phyloP scores from a whole-genome alignment of 768 basidiomycete species.

The Boletellus ananas region DNA sequence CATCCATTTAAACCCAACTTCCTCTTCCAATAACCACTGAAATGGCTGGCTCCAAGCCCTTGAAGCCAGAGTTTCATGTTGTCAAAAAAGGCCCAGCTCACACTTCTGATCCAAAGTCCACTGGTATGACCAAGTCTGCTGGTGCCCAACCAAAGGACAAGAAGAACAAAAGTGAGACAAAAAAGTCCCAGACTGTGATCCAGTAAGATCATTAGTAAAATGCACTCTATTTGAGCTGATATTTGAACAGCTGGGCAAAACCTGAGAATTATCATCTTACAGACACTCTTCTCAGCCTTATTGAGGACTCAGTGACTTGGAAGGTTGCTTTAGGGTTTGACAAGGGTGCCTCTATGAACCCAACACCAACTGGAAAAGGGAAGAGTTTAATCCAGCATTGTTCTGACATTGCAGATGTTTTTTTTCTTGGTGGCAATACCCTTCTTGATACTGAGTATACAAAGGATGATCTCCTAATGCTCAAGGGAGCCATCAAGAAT shows the following conservation, averaged over 20 bases:
- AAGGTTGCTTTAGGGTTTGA: slow-evolving; percentile 21
- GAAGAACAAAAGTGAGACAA: not conserved
- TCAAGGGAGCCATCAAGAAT: not conserved
- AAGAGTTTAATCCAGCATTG: slow-evolving; percentile 1
- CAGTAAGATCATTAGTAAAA: not conserved
- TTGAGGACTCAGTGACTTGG: slow-evolving; percentile 17
- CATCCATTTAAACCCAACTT: too few species aligned
- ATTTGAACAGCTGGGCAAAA: slow-evolving; percentile 8
- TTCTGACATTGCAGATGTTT: slow-evolving; percentile 4
- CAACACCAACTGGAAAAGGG: slow-evolving; percentile 6
- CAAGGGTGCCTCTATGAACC: slow-evolving; percentile 2
- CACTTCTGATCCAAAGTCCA: too few species aligned
- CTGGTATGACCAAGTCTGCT: too few species aligned
- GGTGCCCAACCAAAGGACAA: too few species aligned
- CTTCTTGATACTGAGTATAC: too few species aligned
- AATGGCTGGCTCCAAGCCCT: too few species aligned
- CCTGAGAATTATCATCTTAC: slow-evolving; percentile 9
- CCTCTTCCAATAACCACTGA: too few species aligned
- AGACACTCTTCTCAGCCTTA: slow-evolving; percentile 17
- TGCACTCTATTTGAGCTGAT: not conserved
- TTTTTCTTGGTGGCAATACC: not conserved
- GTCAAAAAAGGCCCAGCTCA: too few species aligned
- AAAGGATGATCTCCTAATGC: too few species aligned
- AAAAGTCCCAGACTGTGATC: not conserved
- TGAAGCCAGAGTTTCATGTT: too few species aligned